Base-by-base conservation (phyloP, 176 grass and related monocot genomes). In the Pontederia crassipes region DNA sequence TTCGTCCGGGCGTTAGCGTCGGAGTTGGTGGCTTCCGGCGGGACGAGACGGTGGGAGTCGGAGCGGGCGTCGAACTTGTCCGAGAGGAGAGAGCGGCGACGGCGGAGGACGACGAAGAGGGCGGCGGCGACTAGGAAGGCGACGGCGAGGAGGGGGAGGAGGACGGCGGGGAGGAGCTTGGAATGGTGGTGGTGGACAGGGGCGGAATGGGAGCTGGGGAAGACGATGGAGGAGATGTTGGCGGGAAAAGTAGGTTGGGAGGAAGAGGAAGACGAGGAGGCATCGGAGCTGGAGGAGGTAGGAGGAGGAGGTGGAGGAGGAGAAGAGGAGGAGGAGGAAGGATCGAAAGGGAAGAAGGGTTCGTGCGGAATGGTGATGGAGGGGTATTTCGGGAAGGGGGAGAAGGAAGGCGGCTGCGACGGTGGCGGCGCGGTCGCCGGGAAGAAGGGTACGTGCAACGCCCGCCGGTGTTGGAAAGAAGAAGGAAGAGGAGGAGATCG, bases 1-100 rank as follows among this genome's bases (percentile, higher is more conserved):
- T 74, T 48, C 24, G 66, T 26, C 32, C 66, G 76, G 8, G 73
- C 49, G 54, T 69, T 72, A 74, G 70, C 78, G 32, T 82, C 87
- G 64, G 82, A 80, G 1, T 78, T 79, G 20, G 86, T 76, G 61
- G 58, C 20, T 17, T 82, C 84, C 8, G 84, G 81, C 0, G 76
- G 49, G 71, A 98, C 91, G n/a, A 98, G 84, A 52, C 87, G 89
- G 55, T 81, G 74, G 70, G 81, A 78, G 53, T 92, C 87, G 27
- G 76, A 78, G 55, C 84, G 82, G 49, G 80, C 20, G 69, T 79
- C 64, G 63, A 77, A 68, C 27, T 54, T 51, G 6, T 82, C 82
- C 12, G 57, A 51, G 71, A 51, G 56, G 5, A 55, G 63, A 48
- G 69, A 76, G 48, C 48, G 40, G 14, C 78, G 88, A 0, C 93